These are phyloP conservation scores for Hortaea werneckii DNA, from an alignment of 2,329 filamentous ascomycete species.

Conservation along the genomic window DNA sequence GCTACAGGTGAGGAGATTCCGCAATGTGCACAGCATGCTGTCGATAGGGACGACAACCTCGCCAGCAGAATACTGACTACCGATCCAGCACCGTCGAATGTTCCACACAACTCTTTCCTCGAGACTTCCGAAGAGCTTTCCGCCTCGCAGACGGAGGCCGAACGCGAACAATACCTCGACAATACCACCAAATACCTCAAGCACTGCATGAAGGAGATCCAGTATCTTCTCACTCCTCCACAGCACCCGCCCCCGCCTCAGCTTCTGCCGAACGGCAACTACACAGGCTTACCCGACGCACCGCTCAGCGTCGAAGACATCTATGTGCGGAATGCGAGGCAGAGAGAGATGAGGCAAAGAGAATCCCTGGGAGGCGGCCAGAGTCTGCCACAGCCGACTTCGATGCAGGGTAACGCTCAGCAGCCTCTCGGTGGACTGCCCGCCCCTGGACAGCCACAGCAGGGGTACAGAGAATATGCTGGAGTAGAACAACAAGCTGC, in stretches of 20 bases:
- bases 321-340: slow-evolving; percentile 47
- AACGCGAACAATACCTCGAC: slow-evolving; percentile 50
- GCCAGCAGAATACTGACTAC: slow-evolving; percentile 10
- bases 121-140: slow-evolving; percentile 33
- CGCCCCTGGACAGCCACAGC: slow-evolving; percentile 9
- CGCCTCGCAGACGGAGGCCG: slow-evolving; percentile 35
- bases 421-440: slow-evolving; percentile 31
- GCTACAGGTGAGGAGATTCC: slow-evolving; percentile 9
- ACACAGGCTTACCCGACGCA: slow-evolving; percentile 35
- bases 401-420: slow-evolving; percentile 51
- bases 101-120: slow-evolving; percentile 39
- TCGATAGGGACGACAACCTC: background rate
- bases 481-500: slow-evolving; percentile 25
- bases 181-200: slow-evolving; percentile 54
- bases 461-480: slow-evolving; percentile 29
- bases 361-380: slow-evolving; percentile 12
- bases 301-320: slow-evolving; percentile 49
- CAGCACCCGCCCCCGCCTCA: slow-evolving; percentile 50
- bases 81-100: slow-evolving; percentile 26
- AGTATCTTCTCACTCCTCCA: slow-evolving; percentile 56
- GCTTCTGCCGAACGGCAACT: slow-evolving; percentile 24
- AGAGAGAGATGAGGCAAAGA: slow-evolving; percentile 28
- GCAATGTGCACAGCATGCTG: slow-evolving; percentile 11
- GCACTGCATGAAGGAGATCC: slow-evolving; percentile 58
- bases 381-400: slow-evolving; percentile 23